These are phyloP conservation scores for Penicillium antarcticum DNA, from an alignment of 495 filamentous ascomycete genomes.

Conservation along the genomic window DNA sequence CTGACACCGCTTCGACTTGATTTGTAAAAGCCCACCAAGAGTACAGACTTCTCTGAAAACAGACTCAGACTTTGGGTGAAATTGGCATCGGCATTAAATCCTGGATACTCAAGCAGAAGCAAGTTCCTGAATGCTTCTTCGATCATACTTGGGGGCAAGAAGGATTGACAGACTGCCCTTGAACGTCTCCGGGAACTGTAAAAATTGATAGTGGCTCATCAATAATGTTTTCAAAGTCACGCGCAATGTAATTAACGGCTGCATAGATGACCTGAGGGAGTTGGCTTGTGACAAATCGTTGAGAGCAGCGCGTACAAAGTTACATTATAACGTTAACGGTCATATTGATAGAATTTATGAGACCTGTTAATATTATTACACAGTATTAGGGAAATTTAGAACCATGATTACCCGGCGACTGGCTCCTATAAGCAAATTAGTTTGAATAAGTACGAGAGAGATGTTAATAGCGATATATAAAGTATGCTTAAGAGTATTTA, in stretches of 20 bases:
- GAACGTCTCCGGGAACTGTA: background rate
- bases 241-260: background rate
- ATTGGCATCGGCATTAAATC: conserved; percentile 11
- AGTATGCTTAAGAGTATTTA: no score
- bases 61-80: conserved; percentile 7
- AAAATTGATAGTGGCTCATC: background rate
- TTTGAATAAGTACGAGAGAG: no score
- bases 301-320: no score
- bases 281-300: no score
- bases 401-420: no score
- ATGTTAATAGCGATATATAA: no score
- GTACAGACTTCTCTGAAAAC: conserved; percentile 2
- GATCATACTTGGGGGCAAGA: background rate
- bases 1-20: conserved; percentile 1
- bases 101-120: conserved; percentile 5
- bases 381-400: no score
- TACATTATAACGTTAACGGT: no score
- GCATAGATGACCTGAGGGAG: no score
- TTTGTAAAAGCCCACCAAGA: background rate
- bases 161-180: background rate
- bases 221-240: background rate
- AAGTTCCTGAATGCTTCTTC: conserved; percentile 9
- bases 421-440: no score
- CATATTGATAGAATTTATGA: no score
- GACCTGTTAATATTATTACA: no score